phyloP scores from a whole-genome alignment of 2,329 filamentous ascomycete species.

The Shiraia sp. region DNA sequence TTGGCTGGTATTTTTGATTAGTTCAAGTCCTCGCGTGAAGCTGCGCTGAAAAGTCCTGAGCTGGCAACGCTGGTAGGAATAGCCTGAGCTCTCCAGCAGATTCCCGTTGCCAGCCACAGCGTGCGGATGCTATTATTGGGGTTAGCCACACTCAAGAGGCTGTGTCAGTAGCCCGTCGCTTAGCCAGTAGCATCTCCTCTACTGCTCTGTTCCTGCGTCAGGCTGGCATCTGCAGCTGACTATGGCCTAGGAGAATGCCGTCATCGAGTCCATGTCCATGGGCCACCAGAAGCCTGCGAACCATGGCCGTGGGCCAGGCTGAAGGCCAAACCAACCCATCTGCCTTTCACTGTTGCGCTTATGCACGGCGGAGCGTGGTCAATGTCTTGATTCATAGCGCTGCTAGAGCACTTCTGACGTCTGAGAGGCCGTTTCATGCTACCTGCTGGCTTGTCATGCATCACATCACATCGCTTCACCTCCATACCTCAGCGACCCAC shows the following conservation, averaged over 20 bases:
- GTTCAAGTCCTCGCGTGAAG: constrained; percentile 2
- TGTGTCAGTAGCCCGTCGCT: constrained; percentile 32
- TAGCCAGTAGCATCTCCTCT: constrained; percentile 39
- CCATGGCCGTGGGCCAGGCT: constrained; percentile 43
- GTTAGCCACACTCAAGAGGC: constrained; percentile 42
- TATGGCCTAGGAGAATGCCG: constrained; percentile 27
- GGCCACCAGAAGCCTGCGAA: constrained; percentile 37
- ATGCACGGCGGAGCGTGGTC: constrained; percentile 34
- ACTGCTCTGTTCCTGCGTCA: constrained; percentile 25
- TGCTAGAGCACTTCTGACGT: constrained; percentile 31
- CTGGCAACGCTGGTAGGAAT: constrained; percentile 20
- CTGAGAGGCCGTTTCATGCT: constrained; percentile 33
- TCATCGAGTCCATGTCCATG: constrained; percentile 25
- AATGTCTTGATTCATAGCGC: constrained; percentile 39
- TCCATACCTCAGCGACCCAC: constrained; percentile 30
- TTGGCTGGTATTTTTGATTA: constrained; percentile 38
- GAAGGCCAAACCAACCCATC: constrained; percentile 22
- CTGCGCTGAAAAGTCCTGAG: too few species aligned
- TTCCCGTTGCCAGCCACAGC: constrained; percentile 29
- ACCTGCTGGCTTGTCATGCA: constrained; percentile 30
- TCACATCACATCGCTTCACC: constrained; percentile 22
- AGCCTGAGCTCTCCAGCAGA: constrained; percentile 26
- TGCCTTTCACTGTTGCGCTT: constrained; percentile 35
- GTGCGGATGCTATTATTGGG: constrained; percentile 15
- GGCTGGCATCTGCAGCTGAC: constrained; percentile 37